Base-by-base conservation (phyloP, 345 rosid genomes). In the Citropsis articulata region DNA sequence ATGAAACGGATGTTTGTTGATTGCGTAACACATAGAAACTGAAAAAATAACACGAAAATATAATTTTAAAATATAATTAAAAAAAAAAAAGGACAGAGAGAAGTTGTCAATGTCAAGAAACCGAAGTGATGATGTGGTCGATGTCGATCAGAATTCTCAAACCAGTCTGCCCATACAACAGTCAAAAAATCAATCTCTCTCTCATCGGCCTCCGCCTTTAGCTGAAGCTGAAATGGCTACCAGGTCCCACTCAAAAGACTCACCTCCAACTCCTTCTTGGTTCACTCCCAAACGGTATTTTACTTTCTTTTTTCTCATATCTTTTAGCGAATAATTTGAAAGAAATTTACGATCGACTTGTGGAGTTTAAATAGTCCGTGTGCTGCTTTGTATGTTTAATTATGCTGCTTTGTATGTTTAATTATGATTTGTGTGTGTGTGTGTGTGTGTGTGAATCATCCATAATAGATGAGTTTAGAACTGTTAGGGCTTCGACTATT, bases 261-360 rank as follows among this genome's bases (percentile, higher is more conserved):
- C 83, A 19, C 62, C 72, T 35, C 72, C 83, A 1, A 24, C 80
- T 71, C 91, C 86, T 13, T 80, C 91, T 30, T 88, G 91, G 91
- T 86, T 88, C 75, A 86, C 88, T 77, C 95, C 95, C 21, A 84
- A 83, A 83, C 77, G 86, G 95, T 91, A 84, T 25, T 13, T 8
- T 31, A 4, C 5, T 45, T 7, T 7, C 27, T 24, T n/a, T 22
- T 64, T 69, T 14, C 16, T 7, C 53, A 16, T 2, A 40, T 22
- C 55, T 18, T 25, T 68, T 9, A 40, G 18, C 31, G 24, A 24
- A 22, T 38, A n/a, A 10, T 67, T 36, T 7, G 4, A 66, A 35
- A 16, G 6, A 22, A 22, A 64, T 36, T 64, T 31, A n/a, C 28
- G 42, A 64, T 31, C 42, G 4, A n/a, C 21, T 24, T 70, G 38